Evolutionary conservation across 345 rosid genomes (phyloP).

Genomic region (Combretum micranthum): DNA sequence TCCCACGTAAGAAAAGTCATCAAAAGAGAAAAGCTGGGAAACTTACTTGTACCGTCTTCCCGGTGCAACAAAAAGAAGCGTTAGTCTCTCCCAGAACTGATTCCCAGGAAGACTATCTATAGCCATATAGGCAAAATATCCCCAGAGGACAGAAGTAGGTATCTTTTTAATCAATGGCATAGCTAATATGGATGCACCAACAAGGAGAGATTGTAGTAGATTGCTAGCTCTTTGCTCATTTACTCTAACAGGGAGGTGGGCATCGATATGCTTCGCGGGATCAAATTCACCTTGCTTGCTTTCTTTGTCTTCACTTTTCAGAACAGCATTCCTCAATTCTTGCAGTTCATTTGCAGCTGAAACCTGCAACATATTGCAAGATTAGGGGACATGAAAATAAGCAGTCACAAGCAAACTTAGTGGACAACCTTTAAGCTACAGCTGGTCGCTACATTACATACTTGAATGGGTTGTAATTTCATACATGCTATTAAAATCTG

Average conservation of each 20-base stretch:
- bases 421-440: too few relatives aligned
- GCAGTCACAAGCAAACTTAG: too few relatives aligned
- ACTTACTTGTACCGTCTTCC: conserved; percentile 23
- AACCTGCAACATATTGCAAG: conserved; percentile 9
- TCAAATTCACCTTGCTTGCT: conserved; percentile 8
- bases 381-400: too few relatives aligned
- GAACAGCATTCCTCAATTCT: conserved; percentile 26
- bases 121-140: conserved; percentile 35
- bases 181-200: conserved; percentile 17
- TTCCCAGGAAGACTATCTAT: conserved; percentile 35
- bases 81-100: conserved; percentile 33
- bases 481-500: background rate
- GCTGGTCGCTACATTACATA: too few relatives aligned
- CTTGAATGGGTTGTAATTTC: too few relatives aligned
- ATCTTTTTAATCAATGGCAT: conserved; percentile 25
- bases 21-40: background rate
- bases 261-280: conserved; percentile 26
- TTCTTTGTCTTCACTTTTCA: conserved; percentile 11
- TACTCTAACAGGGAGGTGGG: conserved; percentile 25
- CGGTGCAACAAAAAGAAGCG: conserved; percentile 21
- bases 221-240: conserved; percentile 34
- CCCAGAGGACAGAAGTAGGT: conserved; percentile 38
- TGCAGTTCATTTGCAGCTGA: conserved; percentile 17
- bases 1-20: too few relatives aligned
- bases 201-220: conserved; percentile 17